These are phyloP conservation scores for Barnettozyma californica DNA, from an alignment of 805 yeast species.

Conservation along the genomic window DNA sequence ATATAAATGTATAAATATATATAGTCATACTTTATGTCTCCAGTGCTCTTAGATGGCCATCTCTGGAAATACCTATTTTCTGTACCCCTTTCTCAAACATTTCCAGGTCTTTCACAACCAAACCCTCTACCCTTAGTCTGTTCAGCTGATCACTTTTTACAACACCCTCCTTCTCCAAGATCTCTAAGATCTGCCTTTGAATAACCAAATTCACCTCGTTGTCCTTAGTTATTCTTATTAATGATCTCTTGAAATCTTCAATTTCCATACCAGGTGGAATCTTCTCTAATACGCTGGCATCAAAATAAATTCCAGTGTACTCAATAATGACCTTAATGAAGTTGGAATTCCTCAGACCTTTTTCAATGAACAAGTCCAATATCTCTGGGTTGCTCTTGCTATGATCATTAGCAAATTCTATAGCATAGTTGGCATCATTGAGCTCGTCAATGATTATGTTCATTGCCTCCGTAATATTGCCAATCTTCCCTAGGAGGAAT, in stretches of 20 bases:
- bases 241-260: conserved; percentile 55
- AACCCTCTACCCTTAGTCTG: conserved; percentile 28
- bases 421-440: conserved; percentile 75
- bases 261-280: conserved; percentile 61
- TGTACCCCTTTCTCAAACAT: not conserved
- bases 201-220: conserved; percentile 52
- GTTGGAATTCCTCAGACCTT: conserved; percentile 66
- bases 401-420: conserved; percentile 64
- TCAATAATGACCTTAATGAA: conserved; percentile 73
- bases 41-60: conserved; percentile 1
- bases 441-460: conserved; percentile 70
- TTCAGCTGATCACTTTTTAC: conserved; percentile 29
- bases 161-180: conserved; percentile 48
- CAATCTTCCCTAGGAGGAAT: conserved; percentile 74
- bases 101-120: conserved; percentile 6
- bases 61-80: not conserved
- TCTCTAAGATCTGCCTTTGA: conserved; percentile 48
- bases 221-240: conserved; percentile 57
- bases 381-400: conserved; percentile 59
- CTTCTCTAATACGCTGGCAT: conserved; percentile 60
- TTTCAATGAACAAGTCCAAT: conserved; percentile 71
- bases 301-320: conserved; percentile 56
- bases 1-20: too few relatives aligned
- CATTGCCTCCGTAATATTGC: conserved; percentile 73
- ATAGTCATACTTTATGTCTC: not conserved